phyloP scores from a whole-genome alignment of 179 eudicot species.

The Carnegiea gigantea region DNA sequence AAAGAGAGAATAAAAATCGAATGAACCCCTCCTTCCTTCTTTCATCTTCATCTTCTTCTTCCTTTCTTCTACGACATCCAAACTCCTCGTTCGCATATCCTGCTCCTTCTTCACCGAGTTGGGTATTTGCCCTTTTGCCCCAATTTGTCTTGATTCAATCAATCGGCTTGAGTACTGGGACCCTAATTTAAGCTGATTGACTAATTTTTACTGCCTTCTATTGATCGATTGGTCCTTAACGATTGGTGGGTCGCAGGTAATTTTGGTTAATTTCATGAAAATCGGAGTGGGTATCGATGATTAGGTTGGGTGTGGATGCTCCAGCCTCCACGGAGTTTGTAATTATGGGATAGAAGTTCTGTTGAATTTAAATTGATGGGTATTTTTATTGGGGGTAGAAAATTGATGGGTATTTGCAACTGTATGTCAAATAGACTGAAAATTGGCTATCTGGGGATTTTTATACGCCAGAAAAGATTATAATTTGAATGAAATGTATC shows the following conservation, averaged over 20 bases:
- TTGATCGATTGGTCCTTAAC: conserved; percentile 21
- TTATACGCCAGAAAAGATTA: conserved; percentile 5
- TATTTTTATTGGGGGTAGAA: neutral
- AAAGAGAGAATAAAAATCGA: conserved; percentile 12
- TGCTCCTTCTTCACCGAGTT: neutral
- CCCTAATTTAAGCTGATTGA: conserved; percentile 8
- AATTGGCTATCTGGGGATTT: neutral
- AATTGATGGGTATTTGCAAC: conserved; percentile 1
- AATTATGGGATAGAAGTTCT: neutral
- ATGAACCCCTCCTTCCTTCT: conserved; percentile 25
- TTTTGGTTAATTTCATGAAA: neutral
- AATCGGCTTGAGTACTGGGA: neutral
- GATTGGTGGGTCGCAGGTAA: conserved; percentile 34
- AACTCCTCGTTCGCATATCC: conserved; percentile 10
- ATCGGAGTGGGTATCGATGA: neutral
- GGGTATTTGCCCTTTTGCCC: conserved; percentile 3
- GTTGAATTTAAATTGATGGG: conserved; percentile 6
- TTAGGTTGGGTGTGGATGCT: neutral
- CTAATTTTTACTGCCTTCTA: conserved; percentile 13
- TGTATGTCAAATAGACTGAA: conserved; percentile 10
- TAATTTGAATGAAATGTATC: conserved; percentile 14
- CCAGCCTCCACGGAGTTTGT: neutral
- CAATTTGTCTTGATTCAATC: neutral
- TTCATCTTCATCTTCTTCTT: conserved; percentile 2
- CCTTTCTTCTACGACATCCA: conserved; percentile 38